A percentile compares a stretch with the other conserved stretches of the same genome.
Conservation (phyloP, 2,329 filamentous ascomycete species). For the Fusarium sp. region DNA sequence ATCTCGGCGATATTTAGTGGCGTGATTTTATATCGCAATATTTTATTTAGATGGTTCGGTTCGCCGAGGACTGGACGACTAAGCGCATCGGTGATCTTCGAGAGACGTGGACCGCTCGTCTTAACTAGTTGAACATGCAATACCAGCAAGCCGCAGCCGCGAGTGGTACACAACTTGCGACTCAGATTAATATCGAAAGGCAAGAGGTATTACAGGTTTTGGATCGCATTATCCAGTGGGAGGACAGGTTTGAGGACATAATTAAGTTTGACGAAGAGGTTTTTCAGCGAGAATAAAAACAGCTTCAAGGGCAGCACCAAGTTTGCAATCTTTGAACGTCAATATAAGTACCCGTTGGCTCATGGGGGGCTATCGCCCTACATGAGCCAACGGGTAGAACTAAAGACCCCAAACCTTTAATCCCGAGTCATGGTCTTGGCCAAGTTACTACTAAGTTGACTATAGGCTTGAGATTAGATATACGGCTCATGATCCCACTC, state of each 20-base stretch:
- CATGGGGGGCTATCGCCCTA: too few relatives aligned
- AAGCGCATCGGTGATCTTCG: not conserved
- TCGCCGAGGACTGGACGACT: not conserved
- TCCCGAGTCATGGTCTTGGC: too few relatives aligned
- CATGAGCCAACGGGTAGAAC: too few relatives aligned
- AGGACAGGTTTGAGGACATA: accelerated
- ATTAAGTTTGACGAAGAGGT: not conserved
- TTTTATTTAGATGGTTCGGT: too few relatives aligned
- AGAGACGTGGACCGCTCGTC: not conserved
- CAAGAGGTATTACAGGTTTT: not conserved
- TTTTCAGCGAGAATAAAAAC: not conserved
- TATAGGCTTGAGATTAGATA: not conserved
- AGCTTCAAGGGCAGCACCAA: not conserved
- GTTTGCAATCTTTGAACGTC: not conserved
- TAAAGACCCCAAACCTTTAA: too few relatives aligned
- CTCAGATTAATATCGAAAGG: not conserved
- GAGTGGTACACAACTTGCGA: not conserved
- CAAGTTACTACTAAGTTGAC: not conserved
- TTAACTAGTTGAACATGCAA: not conserved
- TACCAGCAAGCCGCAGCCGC: not conserved
- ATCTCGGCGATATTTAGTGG: not conserved
- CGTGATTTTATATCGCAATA: not conserved
- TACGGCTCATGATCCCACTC: slow-evolving; percentile 35
- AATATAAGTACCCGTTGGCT: too few relatives aligned
- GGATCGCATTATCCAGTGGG: not conserved